Percentiles rank a stretch among this genome's conserved stretches.
Evolutionary conservation across 768 basidiomycete species (phyloP).

Genomic region (Tricholoma furcatifolium): DNA sequence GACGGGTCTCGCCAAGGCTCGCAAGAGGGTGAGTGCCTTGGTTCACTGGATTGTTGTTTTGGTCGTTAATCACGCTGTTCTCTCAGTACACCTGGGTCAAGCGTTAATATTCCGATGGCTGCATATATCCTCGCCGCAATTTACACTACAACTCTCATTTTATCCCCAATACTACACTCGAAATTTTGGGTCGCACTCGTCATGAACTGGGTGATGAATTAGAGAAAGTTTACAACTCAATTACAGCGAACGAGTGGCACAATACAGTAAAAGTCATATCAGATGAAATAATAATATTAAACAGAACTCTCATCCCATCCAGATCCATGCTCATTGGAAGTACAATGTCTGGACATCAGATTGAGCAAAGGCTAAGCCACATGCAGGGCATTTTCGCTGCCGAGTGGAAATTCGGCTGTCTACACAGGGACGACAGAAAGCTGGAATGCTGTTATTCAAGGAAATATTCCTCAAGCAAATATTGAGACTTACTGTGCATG

Average conservation of each 20-base stretch:
- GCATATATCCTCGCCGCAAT: neutral
- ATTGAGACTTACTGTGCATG: slow-evolving; percentile 74
- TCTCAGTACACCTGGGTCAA: slow-evolving; percentile 93
- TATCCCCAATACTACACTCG: neutral
- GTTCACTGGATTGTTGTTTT: slow-evolving; percentile 1
- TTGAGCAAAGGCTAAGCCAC: slow-evolving; percentile 76
- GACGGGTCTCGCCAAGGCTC: slow-evolving; percentile 87
- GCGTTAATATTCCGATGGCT: slow-evolving; percentile 61
- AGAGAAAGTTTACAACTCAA: slow-evolving; percentile 5
- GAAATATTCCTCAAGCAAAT: neutral
- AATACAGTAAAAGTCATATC: slow-evolving; percentile 13
- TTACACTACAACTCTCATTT: neutral
- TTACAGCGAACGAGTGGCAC: slow-evolving; percentile 6
- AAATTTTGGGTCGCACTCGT: neutral
- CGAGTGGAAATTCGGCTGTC: slow-evolving; percentile 86
- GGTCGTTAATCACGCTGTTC: slow-evolving; percentile 15
- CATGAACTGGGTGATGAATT: slow-evolving; percentile 4
- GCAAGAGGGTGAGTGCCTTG: slow-evolving; percentile 72
- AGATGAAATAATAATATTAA: slow-evolving; percentile 18
- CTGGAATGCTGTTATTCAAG: slow-evolving; percentile 33
- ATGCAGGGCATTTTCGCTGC: slow-evolving; percentile 93
- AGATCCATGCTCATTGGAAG: slow-evolving; percentile 38
- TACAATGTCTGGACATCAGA: slow-evolving; percentile 64
- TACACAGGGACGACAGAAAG: slow-evolving; percentile 83
- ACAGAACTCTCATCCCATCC: neutral